Evolutionary conservation across 345 rosid species (phyloP).

Genomic region (Euphorbia peplus): DNA sequence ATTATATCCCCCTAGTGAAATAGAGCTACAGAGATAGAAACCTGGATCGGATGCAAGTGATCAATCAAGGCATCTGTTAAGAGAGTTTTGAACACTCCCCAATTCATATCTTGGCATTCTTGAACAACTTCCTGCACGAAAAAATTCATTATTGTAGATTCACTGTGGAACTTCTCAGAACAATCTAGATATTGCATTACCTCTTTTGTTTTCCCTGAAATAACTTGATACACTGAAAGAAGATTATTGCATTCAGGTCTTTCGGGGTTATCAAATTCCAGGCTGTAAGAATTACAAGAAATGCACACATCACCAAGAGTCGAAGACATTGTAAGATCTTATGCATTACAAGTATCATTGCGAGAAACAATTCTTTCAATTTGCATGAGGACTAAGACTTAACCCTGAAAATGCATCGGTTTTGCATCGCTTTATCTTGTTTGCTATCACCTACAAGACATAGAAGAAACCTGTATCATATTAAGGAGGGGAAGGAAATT

Average conservation of each 20-base stretch:
- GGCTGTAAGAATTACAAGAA: conserved; percentile 39
- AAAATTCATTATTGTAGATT: conserved; percentile 7
- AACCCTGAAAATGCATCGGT: conserved; percentile 77
- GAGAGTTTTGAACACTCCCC: conserved; percentile 75
- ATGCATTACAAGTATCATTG: not conserved
- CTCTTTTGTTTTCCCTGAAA: conserved; percentile 84
- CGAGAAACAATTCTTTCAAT: not conserved
- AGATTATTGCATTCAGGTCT: conserved; percentile 94
- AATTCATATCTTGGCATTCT: conserved; percentile 77
- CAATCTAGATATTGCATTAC: conserved; percentile 28
- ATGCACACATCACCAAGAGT: conserved; percentile 2
- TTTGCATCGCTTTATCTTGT: conserved; percentile 92
- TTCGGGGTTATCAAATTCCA: conserved; percentile 87
- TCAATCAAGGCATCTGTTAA: conserved; percentile 72
- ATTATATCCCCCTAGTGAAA: not conserved
- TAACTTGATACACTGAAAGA: conserved; percentile 77
- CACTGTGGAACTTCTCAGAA: conserved; percentile 7
- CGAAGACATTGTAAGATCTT: conserved; percentile 3
- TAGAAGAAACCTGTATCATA: not conserved
- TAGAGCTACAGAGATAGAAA: conserved; percentile 16
- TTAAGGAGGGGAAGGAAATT: not conserved
- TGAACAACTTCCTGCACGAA: conserved; percentile 60
- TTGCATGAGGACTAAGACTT: conserved; percentile 18
- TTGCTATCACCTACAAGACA: conserved; percentile 57
- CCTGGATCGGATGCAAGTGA: conserved; percentile 92